These are phyloP conservation scores for Pisolithus sp. DNA, from an alignment of 768 basidiomycete genomes.

Conservation along the genomic window DNA sequence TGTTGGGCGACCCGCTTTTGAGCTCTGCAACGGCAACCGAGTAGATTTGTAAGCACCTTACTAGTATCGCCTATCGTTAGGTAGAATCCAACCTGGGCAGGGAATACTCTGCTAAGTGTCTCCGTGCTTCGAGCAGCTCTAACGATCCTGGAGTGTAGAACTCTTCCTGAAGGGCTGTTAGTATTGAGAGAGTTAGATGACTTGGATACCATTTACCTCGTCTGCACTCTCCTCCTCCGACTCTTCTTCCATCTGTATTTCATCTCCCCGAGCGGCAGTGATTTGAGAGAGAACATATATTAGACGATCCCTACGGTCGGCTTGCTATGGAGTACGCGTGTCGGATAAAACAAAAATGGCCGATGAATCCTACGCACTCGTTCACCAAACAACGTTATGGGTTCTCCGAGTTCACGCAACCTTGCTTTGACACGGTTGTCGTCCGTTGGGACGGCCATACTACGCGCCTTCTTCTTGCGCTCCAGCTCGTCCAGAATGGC, in stretches of 20 bases:
- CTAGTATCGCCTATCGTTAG: constrained; percentile 45
- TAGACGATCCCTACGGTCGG: constrained; percentile 92
- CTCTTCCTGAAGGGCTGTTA: constrained; percentile 56
- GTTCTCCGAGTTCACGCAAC: constrained; percentile 90
- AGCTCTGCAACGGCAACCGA: constrained; percentile 66
- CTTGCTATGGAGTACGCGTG: constrained; percentile 52
- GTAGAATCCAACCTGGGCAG: constrained; percentile 84
- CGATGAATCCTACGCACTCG: constrained; percentile 56
- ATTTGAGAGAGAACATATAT: constrained; percentile 94
- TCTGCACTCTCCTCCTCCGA: constrained; percentile 68
- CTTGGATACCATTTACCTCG: constrained; percentile 42
- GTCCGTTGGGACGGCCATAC: constrained; percentile 94
- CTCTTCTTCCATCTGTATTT: constrained; percentile 66
- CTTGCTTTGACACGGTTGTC: constrained; percentile 87
- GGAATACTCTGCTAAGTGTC: constrained; percentile 88
- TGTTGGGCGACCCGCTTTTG: constrained; percentile 91
- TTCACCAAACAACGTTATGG: constrained; percentile 97
- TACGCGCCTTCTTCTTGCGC: constrained; percentile 90
- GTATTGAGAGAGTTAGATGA: not conserved
- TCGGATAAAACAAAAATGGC: constrained; percentile 1
- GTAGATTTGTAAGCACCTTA: constrained; percentile 74
- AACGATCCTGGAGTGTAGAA: constrained; percentile 92
- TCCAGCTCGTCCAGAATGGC: constrained; percentile 94
- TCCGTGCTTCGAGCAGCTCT: constrained; percentile 78
- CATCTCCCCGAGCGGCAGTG: constrained; percentile 79